phyloP scores from a whole-genome alignment of 352 stramenopile species.

The Globisporangium ultimum region DNA sequence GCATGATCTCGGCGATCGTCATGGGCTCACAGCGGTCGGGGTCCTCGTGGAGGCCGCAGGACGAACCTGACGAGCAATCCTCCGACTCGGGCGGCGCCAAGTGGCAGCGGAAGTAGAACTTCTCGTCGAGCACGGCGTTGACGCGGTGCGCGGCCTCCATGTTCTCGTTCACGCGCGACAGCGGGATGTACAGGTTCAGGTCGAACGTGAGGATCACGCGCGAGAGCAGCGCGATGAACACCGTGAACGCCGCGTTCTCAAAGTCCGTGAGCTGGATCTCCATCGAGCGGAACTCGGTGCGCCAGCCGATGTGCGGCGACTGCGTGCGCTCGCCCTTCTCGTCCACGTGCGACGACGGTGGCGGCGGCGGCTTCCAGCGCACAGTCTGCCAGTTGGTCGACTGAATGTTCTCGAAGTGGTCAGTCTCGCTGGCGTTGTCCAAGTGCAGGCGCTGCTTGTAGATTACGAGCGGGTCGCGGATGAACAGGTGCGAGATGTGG shows the following conservation, averaged over 20 bases:
- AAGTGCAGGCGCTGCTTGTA: conserved; percentile 89
- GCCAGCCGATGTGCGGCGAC: conserved; percentile 78
- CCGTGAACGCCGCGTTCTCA: conserved; percentile 99
- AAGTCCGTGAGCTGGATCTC: conserved; percentile 99
- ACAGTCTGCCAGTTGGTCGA: conserved; percentile 99
- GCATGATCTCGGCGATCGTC: conserved; percentile 97
- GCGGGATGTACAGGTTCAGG: conserved; percentile 98
- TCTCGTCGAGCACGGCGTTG: conserved; percentile 93
- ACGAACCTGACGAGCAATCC: conserved; percentile 40
- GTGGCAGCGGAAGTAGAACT: conserved; percentile 98
- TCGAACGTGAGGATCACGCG: conserved; percentile 99
- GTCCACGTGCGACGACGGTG: conserved; percentile 48
- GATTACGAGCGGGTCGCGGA: conserved; percentile 97
- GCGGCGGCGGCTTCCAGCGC: conserved; percentile 99
- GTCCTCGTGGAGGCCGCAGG: conserved; percentile 59
- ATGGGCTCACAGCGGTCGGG: conserved; percentile 90
- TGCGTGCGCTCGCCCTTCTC: conserved; percentile 18
- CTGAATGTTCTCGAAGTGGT: conserved; percentile 99
- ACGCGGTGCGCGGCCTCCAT: conserved; percentile 97
- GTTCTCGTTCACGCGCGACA: conserved; percentile 98
- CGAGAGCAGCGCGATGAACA: conserved; percentile 97
- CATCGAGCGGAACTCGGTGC: conserved; percentile 96
- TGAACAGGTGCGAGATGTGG: conserved; percentile 99
- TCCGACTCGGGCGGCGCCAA: conserved; percentile 84
- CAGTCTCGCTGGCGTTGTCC: conserved; percentile 79